Conservation (phyloP, 2,329 filamentous ascomycete genomes). For the Massarina eburnea region DNA sequence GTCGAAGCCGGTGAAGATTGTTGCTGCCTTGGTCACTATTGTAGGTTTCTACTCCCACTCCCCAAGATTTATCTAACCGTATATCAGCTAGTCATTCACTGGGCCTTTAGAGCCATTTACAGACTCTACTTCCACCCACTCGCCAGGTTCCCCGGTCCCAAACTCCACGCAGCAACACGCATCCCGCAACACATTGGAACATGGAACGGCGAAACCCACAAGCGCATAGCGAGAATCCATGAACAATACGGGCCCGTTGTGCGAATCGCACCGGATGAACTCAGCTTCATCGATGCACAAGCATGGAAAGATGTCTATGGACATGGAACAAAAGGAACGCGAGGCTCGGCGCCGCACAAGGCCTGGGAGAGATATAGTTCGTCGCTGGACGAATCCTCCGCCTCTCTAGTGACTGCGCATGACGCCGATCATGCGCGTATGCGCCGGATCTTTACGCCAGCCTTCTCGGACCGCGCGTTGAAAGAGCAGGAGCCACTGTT, state of each 20-base stretch:
- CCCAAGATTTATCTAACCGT: slow-evolving; percentile 3
- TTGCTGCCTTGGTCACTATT: slow-evolving; percentile 6
- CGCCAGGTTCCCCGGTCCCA: slow-evolving; percentile 48
- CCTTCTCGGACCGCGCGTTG: slow-evolving; percentile 47
- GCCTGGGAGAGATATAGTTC: slow-evolving; percentile 18
- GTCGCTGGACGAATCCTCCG: slow-evolving; percentile 29
- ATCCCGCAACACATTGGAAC: slow-evolving; percentile 33
- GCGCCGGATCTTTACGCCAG: slow-evolving; percentile 44
- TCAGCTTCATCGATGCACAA: slow-evolving; percentile 43
- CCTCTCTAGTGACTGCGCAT: slow-evolving; percentile 30
- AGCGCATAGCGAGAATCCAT: slow-evolving; percentile 34
- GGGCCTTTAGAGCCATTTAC: slow-evolving; percentile 32
- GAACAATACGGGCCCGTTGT: slow-evolving; percentile 46
- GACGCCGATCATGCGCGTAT: slow-evolving; percentile 41
- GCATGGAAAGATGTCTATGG: slow-evolving; percentile 42
- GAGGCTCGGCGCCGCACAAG: slow-evolving; percentile 7
- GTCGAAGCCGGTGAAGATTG: slow-evolving; percentile 6
- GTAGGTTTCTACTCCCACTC: slow-evolving; percentile 9
- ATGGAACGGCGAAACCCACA: slow-evolving; percentile 24
- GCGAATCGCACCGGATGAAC: slow-evolving; percentile 43
- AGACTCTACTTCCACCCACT: slow-evolving; percentile 48
- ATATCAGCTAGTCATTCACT: slow-evolving; percentile 14
- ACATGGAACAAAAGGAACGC: slow-evolving; percentile 2
- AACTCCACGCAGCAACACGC: slow-evolving; percentile 36
- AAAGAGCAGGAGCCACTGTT: slow-evolving; percentile 46